These are phyloP conservation scores for Platanthera guangdongensis DNA, from an alignment of 106 monocot species.

Conservation along the genomic window DNA sequence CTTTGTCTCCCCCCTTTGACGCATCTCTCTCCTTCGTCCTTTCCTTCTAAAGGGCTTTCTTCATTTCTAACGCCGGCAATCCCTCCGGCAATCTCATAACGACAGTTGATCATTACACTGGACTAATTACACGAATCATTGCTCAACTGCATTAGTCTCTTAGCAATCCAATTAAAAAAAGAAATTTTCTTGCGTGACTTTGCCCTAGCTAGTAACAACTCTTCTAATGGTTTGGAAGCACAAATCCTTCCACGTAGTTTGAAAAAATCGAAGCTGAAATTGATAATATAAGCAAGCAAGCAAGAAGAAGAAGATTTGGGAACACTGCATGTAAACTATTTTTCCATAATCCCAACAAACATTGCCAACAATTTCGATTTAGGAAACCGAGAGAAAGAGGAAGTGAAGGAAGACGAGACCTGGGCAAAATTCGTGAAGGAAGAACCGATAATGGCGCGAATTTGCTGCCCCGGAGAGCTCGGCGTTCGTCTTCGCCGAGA, in stretches of 20 bases:
- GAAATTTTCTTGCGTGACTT: too few relatives aligned
- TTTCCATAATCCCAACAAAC: background rate
- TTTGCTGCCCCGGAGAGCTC: slow-evolving; percentile 90
- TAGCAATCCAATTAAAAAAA: too few relatives aligned
- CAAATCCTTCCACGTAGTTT: background rate
- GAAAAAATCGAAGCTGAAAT: background rate
- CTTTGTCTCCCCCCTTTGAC: too few relatives aligned
- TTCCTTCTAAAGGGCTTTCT: too few relatives aligned
- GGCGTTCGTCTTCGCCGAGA: slow-evolving; percentile 71
- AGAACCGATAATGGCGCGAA: slow-evolving; percentile 63
- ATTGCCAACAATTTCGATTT: background rate
- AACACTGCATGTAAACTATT: background rate
- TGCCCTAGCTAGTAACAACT: too few relatives aligned
- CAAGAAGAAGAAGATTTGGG: too few relatives aligned
- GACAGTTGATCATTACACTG: too few relatives aligned
- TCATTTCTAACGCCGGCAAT: too few relatives aligned
- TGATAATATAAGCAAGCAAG: background rate
- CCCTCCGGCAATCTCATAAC: too few relatives aligned
- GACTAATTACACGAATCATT: too few relatives aligned
- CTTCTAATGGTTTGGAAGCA: background rate
- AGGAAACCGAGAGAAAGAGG: background rate
- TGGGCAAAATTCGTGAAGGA: slow-evolving; percentile 21
- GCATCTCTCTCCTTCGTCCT: too few relatives aligned
- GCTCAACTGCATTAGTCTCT: too few relatives aligned
- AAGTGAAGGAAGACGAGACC: slow-evolving; percentile 8